Percentiles rank a stretch among this genome's conserved stretches.
These are phyloP conservation scores for Microbotryomycetes sp. DNA, from an alignment of 1,284 basidiomycete species.

Conservation along the genomic window DNA sequence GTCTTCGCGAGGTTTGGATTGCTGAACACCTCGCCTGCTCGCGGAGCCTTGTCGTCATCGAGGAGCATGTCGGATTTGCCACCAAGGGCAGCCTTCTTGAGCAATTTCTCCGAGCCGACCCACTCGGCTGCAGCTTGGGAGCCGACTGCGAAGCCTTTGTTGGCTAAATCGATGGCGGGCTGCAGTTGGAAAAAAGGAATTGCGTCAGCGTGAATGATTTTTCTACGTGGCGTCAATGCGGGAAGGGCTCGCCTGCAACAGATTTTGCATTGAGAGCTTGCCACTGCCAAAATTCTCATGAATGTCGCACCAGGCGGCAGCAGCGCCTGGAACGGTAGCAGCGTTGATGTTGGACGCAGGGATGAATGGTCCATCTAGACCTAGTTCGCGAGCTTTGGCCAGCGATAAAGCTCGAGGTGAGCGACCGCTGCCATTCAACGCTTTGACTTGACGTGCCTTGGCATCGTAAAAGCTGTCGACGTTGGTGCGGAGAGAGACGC, in stretches of 20 bases:
- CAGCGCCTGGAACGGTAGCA: slow-evolving; percentile 89
- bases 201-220: too few relatives aligned
- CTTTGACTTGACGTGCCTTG: slow-evolving; percentile 68
- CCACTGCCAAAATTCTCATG: slow-evolving; percentile 75
- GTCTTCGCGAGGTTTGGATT: slow-evolving; percentile 71
- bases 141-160: not conserved
- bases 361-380: slow-evolving; percentile 55
- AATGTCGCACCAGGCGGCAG: slow-evolving; percentile 88
- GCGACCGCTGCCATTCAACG: slow-evolving; percentile 76
- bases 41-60: slow-evolving; percentile 53
- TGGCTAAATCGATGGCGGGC: not conserved
- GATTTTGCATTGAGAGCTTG: slow-evolving; percentile 67
- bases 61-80: slow-evolving; percentile 70
- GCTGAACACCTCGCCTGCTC: slow-evolving; percentile 41
- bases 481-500: too few relatives aligned
- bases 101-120: slow-evolving; percentile 63
- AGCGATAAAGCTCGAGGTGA: slow-evolving; percentile 73
- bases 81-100: slow-evolving; percentile 75
- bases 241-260: slow-evolving; percentile 64
- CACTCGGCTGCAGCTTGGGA: slow-evolving; percentile 50
- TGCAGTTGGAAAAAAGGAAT: not conserved
- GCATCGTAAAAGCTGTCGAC: slow-evolving; percentile 82
- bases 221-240: too few relatives aligned
- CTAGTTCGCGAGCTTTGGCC: slow-evolving; percentile 63
- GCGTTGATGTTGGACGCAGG: slow-evolving; percentile 37